These are phyloP conservation scores for Boletus vermiculosoides DNA, from an alignment of 768 basidiomycete species.

Conservation along the genomic window DNA sequence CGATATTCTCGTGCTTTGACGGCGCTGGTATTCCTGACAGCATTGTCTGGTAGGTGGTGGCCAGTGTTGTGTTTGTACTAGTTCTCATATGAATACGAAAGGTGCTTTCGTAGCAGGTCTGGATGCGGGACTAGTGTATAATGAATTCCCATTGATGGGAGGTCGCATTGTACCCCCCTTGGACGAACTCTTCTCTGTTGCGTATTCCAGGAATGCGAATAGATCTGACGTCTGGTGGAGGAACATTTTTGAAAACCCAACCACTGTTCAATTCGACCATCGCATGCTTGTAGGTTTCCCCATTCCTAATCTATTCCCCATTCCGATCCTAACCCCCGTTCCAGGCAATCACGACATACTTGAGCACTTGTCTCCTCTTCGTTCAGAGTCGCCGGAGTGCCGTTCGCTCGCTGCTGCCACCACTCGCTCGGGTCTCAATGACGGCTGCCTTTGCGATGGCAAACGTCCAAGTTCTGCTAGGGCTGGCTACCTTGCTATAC, in stretches of 20 bases:
- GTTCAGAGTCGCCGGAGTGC: constrained; percentile 53
- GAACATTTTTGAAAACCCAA: constrained; percentile 96
- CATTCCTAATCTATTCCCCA: not conserved
- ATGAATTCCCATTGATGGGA: constrained; percentile 98
- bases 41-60: constrained; percentile 73
- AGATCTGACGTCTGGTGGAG: constrained; percentile 89
- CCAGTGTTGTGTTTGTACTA: not conserved
- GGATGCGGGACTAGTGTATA: constrained; percentile 96
- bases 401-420: constrained; percentile 53
- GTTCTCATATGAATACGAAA: constrained; percentile 31
- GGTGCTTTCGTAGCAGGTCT: constrained; percentile 98
- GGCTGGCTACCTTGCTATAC: constrained; percentile 82
- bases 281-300: constrained; percentile 71
- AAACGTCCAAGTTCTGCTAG: constrained; percentile 77
- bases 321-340: not conserved
- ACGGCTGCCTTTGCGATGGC: constrained; percentile 72
- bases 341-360: constrained; percentile 85
- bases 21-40: constrained; percentile 85
- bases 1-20: constrained; percentile 59
- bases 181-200: constrained; percentile 75
- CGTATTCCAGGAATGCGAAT: constrained; percentile 70
- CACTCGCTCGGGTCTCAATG: constrained; percentile 50
- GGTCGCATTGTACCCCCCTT: constrained; percentile 77
- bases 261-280: constrained; percentile 96
- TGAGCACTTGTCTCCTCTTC: constrained; percentile 63